These are phyloP conservation scores for Apophysomyces elegans DNA, from an alignment of 371 early-diverging fungal species.

Conservation along the genomic window DNA sequence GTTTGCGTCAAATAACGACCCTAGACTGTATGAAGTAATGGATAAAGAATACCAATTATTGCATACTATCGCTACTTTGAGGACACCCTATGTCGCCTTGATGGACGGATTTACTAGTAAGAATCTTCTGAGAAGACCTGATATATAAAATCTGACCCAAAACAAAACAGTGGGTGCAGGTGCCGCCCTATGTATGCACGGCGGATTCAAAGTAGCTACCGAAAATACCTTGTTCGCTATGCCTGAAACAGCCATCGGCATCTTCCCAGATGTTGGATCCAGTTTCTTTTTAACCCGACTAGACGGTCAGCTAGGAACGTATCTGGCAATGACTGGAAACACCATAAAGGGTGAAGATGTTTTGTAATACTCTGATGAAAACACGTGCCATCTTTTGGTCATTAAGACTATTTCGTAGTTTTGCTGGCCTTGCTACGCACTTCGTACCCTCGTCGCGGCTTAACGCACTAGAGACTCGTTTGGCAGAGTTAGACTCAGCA, in stretches of 20 bases:
- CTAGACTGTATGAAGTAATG: background rate
- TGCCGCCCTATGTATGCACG: conserved; percentile 87
- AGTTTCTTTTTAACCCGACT: conserved; percentile 84
- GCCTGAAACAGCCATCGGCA: conserved; percentile 88
- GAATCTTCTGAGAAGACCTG: conserved; percentile 6
- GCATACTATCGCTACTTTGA: conserved; percentile 65
- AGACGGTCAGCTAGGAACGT: conserved; percentile 86
- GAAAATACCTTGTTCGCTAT: conserved; percentile 87
- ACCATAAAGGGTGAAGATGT: conserved; percentile 76
- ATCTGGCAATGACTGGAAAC: conserved; percentile 82
- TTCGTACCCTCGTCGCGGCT: conserved; percentile 82
- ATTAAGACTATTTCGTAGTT: conserved; percentile 57
- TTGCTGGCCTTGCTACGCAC: conserved; percentile 90
- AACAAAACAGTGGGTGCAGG: conserved; percentile 83
- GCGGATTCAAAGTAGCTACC: conserved; percentile 88
- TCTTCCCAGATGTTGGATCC: conserved; percentile 92
- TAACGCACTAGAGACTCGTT: conserved; percentile 70
- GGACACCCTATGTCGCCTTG: conserved; percentile 82
- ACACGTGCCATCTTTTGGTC: background rate
- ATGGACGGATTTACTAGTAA: conserved; percentile 84
- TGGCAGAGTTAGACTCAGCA: conserved; percentile 71
- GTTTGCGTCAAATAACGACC: background rate
- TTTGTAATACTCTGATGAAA: conserved; percentile 49
- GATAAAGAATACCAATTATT: background rate
- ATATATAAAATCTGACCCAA: too few species aligned